Evolutionary conservation across 2,329 filamentous ascomycete genomes (phyloP).

Genomic region (Beauveria sp.): DNA sequence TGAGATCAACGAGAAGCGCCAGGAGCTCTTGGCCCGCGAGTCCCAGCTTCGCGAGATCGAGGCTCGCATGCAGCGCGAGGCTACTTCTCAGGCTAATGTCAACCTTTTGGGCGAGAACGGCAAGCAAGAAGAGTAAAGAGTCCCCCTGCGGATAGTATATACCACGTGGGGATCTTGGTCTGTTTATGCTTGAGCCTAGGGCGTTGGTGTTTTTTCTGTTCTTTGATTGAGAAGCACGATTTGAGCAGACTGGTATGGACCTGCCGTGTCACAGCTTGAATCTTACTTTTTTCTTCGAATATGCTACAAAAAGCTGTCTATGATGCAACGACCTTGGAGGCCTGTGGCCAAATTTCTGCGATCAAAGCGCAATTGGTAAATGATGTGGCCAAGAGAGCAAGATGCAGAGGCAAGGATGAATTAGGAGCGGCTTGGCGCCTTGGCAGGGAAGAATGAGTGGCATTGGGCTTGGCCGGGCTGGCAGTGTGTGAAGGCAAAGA

Average conservation of each 20-base stretch:
- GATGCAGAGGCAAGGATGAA: not conserved
- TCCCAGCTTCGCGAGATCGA: slow-evolving; percentile 98
- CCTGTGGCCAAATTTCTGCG: slow-evolving; percentile 3
- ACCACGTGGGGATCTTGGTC: slow-evolving; percentile 25
- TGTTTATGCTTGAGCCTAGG: slow-evolving; percentile 33
- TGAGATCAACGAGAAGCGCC: slow-evolving; percentile 99
- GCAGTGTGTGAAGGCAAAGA: not conserved
- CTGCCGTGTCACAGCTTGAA: slow-evolving; percentile 30
- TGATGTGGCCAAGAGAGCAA: slow-evolving; percentile 7
- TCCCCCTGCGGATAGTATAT: not conserved
- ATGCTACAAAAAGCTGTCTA: slow-evolving; percentile 21
- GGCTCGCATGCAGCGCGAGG: slow-evolving; percentile 89
- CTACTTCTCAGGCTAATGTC: slow-evolving; percentile 48
- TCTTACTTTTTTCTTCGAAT: slow-evolving; percentile 27
- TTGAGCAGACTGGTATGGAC: slow-evolving; percentile 27
- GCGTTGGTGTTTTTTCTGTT: slow-evolving; percentile 39
- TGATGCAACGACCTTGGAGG: slow-evolving; percentile 25
- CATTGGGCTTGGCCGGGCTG: slow-evolving; percentile 4
- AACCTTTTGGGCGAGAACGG: slow-evolving; percentile 23
- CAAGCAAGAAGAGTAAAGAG: slow-evolving; percentile 42
- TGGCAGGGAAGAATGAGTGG: not conserved
- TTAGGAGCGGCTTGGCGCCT: not conserved
- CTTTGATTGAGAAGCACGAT: slow-evolving; percentile 35
- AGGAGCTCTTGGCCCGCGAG: slow-evolving; percentile 94
- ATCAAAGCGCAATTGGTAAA: not conserved